Evolutionary conservation across 208 protist species (phyloP).

Genomic region (Leishmania arabica): DNA sequence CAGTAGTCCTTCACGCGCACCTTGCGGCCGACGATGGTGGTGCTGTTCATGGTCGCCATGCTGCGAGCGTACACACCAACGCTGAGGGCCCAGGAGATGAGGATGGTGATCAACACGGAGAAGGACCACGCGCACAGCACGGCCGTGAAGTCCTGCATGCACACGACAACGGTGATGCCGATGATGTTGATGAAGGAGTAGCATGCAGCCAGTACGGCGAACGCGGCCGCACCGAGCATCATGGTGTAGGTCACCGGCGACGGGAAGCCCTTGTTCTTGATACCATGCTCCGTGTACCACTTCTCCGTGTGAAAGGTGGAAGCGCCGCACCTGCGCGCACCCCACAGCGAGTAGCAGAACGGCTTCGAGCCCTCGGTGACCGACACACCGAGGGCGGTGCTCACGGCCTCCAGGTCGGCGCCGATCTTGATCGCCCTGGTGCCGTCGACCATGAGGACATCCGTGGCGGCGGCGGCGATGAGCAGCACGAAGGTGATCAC

Average conservation of each 20-base stretch:
- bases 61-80: constrained; percentile 22
- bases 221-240: constrained; percentile 28
- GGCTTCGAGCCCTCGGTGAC: constrained; percentile 23
- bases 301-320: constrained; percentile 12
- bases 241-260: constrained; percentile 15
- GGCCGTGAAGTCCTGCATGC: constrained; percentile 28
- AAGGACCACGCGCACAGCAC: constrained; percentile 35
- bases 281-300: constrained; percentile 18
- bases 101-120: constrained; percentile 31
- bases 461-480: constrained; percentile 20
- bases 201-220: constrained; percentile 21
- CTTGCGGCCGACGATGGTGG: constrained; percentile 16
- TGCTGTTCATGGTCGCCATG: constrained; percentile 22
- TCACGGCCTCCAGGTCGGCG: constrained; percentile 14
- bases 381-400: constrained; percentile 12
- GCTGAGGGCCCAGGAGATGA: constrained; percentile 34
- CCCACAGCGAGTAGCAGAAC: constrained; percentile 35
- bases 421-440: constrained; percentile 18
- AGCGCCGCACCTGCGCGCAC: constrained; percentile 19
- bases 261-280: constrained; percentile 17
- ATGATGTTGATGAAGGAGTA: constrained; percentile 28
- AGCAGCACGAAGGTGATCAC: constrained; percentile 23
- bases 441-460: constrained; percentile 27
- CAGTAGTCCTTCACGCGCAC: constrained; percentile 31
- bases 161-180: constrained; percentile 19